Evolutionary conservation across 2,329 filamentous ascomycete species (phyloP), one percentile per base, ranked within the genome.

Genomic region (Fusarium pininemorale): DNA sequence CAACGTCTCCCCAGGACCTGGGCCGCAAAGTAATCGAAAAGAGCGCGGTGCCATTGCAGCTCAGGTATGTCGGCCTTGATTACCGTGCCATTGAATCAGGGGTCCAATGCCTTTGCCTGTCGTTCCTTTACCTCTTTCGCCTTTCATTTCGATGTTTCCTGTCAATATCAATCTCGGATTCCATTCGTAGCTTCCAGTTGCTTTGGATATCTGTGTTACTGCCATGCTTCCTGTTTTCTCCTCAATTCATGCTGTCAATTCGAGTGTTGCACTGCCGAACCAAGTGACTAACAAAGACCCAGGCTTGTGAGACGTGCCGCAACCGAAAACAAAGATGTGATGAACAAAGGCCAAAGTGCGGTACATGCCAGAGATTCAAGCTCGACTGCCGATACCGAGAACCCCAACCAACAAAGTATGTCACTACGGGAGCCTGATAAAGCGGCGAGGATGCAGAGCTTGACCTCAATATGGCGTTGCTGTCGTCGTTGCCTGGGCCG

Each of bases 311-410:
- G 75, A 89, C 85, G 37, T 91, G 89, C 79, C 86, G 89, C 55
- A 82, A 80, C 57, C 88, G 90, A 73, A 92, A 92, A 80, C 89
- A 90, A 74, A 90, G 87, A 83, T 92, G 90, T 80, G 89, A 91
- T 78, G 90, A 92, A 79, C 83, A 86, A 76, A 84, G 89, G 63
- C 90, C 90, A 24, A 90, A 88, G 80, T 92, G 90, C 78, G 84
- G 87, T 63, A 87, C 88, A 22, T 92, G 90, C 79, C 83, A 86
- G 67, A 85, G 87, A 70, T 86, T 90, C 76, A 85, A 87, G 75
- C 84, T 90, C 69, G 86, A 88, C 44, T 92, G 90, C 79, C 84
- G 85, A 70, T 92, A 92, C 78, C 84, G 88, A 74, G 88, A 90
- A 73, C 88, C 89, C 32, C 86, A 87, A 74, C 89, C 89, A 41